These are phyloP conservation scores for Micractinium sp. DNA, from an alignment of 139 green algal genomes.

Conservation along the genomic window DNA sequence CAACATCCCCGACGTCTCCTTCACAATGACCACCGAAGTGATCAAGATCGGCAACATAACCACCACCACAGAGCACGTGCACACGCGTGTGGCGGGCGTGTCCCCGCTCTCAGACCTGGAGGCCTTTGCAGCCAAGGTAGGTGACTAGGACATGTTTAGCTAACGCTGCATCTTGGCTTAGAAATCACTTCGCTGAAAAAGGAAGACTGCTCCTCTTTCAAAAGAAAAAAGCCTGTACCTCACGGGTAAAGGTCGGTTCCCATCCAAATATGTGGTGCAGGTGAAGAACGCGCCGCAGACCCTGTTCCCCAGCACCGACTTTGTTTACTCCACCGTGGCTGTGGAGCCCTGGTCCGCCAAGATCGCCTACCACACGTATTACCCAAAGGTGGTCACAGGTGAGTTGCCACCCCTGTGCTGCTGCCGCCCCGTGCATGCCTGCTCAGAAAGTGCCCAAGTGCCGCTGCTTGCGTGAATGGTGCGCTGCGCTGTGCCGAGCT, in stretches of 20 bases:
- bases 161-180: not conserved
- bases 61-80: too few relatives aligned
- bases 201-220: not conserved
- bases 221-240: not conserved
- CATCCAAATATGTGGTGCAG: too few relatives aligned
- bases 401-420: too few relatives aligned
- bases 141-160: not conserved
- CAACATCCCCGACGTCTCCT: too few relatives aligned
- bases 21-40: too few relatives aligned
- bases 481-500: too few relatives aligned
- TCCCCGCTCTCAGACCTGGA: not conserved
- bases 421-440: too few relatives aligned
- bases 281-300: not conserved
- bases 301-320: not conserved
- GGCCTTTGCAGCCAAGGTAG: not conserved
- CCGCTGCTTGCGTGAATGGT: too few relatives aligned
- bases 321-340: not conserved
- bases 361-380: not conserved
- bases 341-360: conserved; percentile 1
- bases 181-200: not conserved
- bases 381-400: too few relatives aligned
- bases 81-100: too few relatives aligned
- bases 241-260: not conserved
- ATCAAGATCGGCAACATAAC: too few relatives aligned
- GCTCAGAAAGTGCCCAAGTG: too few relatives aligned